Base-by-base conservation (phyloP, 2,329 filamentous ascomycete species). In the Ascochyta lentis region DNA sequence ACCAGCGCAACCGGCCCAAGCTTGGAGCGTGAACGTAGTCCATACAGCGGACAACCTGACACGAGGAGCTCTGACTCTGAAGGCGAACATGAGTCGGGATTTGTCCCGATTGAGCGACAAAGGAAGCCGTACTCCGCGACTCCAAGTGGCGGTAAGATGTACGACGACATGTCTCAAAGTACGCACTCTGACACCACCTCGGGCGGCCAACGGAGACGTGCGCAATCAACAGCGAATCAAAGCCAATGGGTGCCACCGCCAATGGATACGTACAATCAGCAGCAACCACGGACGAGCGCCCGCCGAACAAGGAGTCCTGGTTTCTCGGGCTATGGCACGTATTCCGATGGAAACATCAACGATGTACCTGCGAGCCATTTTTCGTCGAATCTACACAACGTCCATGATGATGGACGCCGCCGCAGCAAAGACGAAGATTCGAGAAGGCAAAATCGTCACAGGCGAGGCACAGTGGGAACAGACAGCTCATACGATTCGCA, bases 51-150 rank as follows among this genome's bases (percentile, higher is more conserved):
- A 12, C 61, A 59, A 54, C 60, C 66, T 29, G 69, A 74, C 19
- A 35, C 58, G 3, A 65, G 53, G 31, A 57, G 58, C 5, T 69
- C 78, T 13, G 77, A 71, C 6, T 62, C 64, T 3, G 73, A 74
- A 2, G 69, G 77, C 13, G 71, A 72, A 6, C 41, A 54, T 1
- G 65, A 69, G 1, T 70, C 76, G 1, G 72, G 79, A 0, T 68
- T 78, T 0, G 77, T 81, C 1, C 84, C 84, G 1, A 83, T 89
- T 42, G 87, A 90, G 66, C 83, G 87, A 6, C 84, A 89, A 64
- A 79, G 87, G 34, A 85, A 89, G 57, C 87, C 87, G 0, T 90
- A 89, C 65, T 78, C 76, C 24, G 83, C 82, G 1, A 81, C 83
- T 23, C 84, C 85, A 15, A 86, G 86, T 9, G 78, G 75, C 24